Conservation (phyloP, 495 filamentous ascomycete species). For the Hypoxylon lienhwacheense region DNA sequence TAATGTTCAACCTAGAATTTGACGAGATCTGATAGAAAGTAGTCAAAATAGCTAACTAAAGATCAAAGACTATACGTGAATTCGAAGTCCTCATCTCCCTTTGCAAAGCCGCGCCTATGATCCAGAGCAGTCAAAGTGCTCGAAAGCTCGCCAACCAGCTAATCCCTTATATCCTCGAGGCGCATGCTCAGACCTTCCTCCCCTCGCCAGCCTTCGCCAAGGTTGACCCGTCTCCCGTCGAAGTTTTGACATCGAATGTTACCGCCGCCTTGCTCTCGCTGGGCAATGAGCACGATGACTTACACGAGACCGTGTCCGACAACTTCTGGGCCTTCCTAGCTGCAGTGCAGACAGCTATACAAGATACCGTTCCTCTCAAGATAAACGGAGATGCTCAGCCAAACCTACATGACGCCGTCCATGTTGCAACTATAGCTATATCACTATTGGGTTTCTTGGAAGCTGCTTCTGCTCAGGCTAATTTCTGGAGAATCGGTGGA, state of each 20-base stretch:
- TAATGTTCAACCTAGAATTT: constrained; percentile 32
- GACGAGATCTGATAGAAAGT: background rate
- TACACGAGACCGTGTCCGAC: constrained; percentile 63
- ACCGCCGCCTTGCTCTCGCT: constrained; percentile 77
- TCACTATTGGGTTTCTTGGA: constrained; percentile 87
- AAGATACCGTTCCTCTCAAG: constrained; percentile 44
- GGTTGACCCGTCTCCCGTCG: constrained; percentile 87
- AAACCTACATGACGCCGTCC: constrained; percentile 63
- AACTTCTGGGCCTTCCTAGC: constrained; percentile 69
- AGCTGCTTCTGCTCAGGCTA: constrained; percentile 70
- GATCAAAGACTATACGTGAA: constrained; percentile 66
- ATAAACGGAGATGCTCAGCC: constrained; percentile 56
- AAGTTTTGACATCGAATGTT: constrained; percentile 76
- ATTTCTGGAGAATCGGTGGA: constrained; percentile 76
- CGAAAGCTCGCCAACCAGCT: constrained; percentile 72
- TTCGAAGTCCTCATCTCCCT: constrained; percentile 86
- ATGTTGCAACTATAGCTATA: constrained; percentile 70
- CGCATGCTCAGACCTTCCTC: constrained; percentile 73
- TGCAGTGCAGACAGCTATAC: constrained; percentile 55
- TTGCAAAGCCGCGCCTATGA: constrained; percentile 77
- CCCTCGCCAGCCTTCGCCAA: constrained; percentile 79
- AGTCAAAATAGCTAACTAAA: constrained; percentile 20
- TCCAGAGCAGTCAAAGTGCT: constrained; percentile 68
- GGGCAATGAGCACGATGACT: constrained; percentile 64
- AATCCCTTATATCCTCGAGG: constrained; percentile 79